Base-by-base conservation (phyloP, 768 basidiomycete genomes). In the Boletellus ananas region DNA sequence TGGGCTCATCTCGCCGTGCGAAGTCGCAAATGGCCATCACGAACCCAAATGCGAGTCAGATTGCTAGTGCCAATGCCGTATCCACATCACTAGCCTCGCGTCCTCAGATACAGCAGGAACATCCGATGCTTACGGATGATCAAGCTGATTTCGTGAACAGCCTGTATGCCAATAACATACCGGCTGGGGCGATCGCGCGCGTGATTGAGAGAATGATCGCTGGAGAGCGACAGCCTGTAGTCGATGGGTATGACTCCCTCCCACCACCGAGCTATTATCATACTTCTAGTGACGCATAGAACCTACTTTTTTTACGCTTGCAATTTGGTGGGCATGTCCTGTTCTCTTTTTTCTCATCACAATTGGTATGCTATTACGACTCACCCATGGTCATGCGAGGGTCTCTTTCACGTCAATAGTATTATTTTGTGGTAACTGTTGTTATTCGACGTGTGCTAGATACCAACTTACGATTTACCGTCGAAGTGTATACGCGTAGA, bases 171-270 rank as follows among this genome's bases (percentile, higher is more conserved):
- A 60, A 57, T 47, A 62, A 66, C 39, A 55, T 65, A 11, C 62
- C 64, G 3, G 64, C 50, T 20, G 51, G 59, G 2, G 64, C 59
- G 40, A 41, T 66, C 11, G 62, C 64, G 14, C 54, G 62, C 1
- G 58, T 66, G 20, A 49, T 65, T 1, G 62, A 61, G 33, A 57
- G 64, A 27, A 65, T 66, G 65, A 18, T 66, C 1, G 55, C 55
- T 33, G 50, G 52, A 25, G 56, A 58, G 16, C 47, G 20, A 36
- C 47, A 31, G 3, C 50, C 52, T 41, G n/a, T 2, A 7, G 44
- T 57, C 4, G 52, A 54, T 23, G 47, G 18, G 18, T 40, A 54
- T 17, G 56, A 45, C 20, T 51, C 49, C 13, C 34, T 51, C 33
- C 47, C 58, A 1, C 58, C 58, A 8, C 58, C 56, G 8, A 59